Evolutionary conservation across 176 grass and related monocot species (phyloP).

Genomic region (Cymbopogon citratus): DNA sequence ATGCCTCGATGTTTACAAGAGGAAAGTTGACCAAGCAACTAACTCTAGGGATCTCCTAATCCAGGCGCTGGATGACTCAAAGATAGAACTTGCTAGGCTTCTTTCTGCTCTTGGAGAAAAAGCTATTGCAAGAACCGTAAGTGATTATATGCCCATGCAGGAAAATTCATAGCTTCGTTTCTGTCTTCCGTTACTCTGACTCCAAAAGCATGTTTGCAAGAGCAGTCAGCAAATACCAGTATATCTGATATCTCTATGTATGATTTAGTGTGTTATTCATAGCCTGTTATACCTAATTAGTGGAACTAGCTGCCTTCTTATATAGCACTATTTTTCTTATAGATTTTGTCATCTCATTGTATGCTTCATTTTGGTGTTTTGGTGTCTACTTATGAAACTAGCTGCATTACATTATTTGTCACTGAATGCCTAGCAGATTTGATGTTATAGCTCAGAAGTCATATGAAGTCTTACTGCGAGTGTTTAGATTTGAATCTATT

Average conservation of each 20-base stretch:
- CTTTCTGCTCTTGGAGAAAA: constrained; percentile 94
- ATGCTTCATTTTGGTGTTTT: neutral
- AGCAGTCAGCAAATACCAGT: neutral
- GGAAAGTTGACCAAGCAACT: constrained; percentile 91
- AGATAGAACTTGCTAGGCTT: constrained; percentile 85
- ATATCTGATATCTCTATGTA: neutral
- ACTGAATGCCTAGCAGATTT: neutral
- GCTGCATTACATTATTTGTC: neutral
- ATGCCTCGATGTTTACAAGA: constrained; percentile 98
- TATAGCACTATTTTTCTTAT: neutral
- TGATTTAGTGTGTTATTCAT: neutral
- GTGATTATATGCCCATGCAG: neutral
- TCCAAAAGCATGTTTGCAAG: neutral
- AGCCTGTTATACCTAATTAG: neutral
- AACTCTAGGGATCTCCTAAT: constrained; percentile 83
- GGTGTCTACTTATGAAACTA: neutral
- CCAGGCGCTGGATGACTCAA: constrained; percentile 88
- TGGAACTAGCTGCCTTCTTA: neutral
- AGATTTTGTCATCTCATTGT: neutral
- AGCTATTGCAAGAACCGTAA: constrained; percentile 74
- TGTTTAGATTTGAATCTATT: neutral
- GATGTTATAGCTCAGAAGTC: constrained; percentile 1
- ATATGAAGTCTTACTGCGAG: neutral
- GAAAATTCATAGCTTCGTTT: neutral
- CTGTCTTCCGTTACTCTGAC: neutral